Evolutionary conservation across 139 green algal genomes (phyloP), one percentile per base, ranked within the genome.

Genomic region (Closterium sp.): DNA sequence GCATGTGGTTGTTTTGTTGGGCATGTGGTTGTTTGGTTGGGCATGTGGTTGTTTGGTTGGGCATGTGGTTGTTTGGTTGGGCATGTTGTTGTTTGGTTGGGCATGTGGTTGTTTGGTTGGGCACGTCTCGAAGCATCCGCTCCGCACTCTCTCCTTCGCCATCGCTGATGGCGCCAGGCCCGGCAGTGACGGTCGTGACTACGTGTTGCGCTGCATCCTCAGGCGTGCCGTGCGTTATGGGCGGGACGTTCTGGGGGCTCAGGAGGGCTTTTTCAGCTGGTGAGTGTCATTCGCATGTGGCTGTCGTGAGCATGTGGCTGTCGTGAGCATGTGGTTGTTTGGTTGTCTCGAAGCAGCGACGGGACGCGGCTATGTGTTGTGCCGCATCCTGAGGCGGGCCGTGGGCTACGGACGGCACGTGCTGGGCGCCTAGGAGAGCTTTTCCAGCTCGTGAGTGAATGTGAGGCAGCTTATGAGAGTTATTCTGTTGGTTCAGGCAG

Each of bases 121-220:
- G n/a, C n/a, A n/a, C n/a, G n/a, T n/a, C n/a, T n/a, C n/a, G n/a
- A n/a, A n/a, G 0, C 98, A 99, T 95, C 98, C 99, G 96, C 99
- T 99, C 94, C 97, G 98, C 88, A 99, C 98, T 1, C 96, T 99
- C 10, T 98, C 93, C 91, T 99, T 99, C 94, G 97, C 98, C 88
- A 99, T 99, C 89, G 98, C 98, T 27, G 98, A 99, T 94, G 98
- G 98, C 29, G 96, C 98, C 21, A 95, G 95, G 0, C 95, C 85
- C 93, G 92, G 94, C 70, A 96, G 86, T 28, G 96, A 97, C 30
- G 97, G 97, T 0, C 96, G 97, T 50, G 96, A 98, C 94, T 99
- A 99, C 90, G 98, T 99, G 91, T 96, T 99, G 93, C 96, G 98
- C 86, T 96, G 98, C 91, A 96, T 99, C 34, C 96, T 99, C 92